These are phyloP conservation scores for Trametes cingulata DNA, from an alignment of 768 basidiomycete genomes.

Conservation along the genomic window DNA sequence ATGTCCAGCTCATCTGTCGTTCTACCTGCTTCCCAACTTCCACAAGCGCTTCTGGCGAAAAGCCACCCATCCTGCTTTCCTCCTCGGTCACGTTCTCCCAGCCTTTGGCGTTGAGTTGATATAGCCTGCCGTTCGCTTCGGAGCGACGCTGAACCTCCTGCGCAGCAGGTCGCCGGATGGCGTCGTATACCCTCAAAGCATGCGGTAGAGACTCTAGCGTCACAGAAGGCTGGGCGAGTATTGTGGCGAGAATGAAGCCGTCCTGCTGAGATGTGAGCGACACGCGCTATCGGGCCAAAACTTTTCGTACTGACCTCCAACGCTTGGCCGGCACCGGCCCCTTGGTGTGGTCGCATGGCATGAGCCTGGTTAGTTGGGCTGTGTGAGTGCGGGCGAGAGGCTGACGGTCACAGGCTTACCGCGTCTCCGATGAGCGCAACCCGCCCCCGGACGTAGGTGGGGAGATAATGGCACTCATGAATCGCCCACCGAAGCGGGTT, in stretches of 20 bases:
- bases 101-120: slow-evolving; percentile 21
- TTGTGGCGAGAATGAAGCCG: slow-evolving; percentile 33
- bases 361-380: slow-evolving; percentile 38
- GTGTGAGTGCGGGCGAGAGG: background rate
- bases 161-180: slow-evolving; percentile 34
- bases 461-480: slow-evolving; percentile 39
- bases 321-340: slow-evolving; percentile 51
- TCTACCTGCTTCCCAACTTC: slow-evolving; percentile 1
- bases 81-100: slow-evolving; percentile 8
- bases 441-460: slow-evolving; percentile 37
- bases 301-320: slow-evolving; percentile 40
- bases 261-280: slow-evolving; percentile 19
- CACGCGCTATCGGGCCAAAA: background rate
- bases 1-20: slow-evolving; percentile 6
- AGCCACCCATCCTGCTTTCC: slow-evolving; percentile 4
- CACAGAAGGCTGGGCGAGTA: slow-evolving; percentile 30
- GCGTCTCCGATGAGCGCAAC: slow-evolving; percentile 50
- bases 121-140: slow-evolving; percentile 26
- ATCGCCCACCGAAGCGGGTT: slow-evolving; percentile 46
- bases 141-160: slow-evolving; percentile 27
- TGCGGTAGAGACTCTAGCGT: slow-evolving; percentile 27
- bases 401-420: slow-evolving; percentile 33
- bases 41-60: background rate
- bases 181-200: slow-evolving; percentile 35
- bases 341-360: slow-evolving; percentile 48